Conservation (phyloP, 2,329 filamentous ascomycete species). For the Pseudofabraea citricarpa region DNA sequence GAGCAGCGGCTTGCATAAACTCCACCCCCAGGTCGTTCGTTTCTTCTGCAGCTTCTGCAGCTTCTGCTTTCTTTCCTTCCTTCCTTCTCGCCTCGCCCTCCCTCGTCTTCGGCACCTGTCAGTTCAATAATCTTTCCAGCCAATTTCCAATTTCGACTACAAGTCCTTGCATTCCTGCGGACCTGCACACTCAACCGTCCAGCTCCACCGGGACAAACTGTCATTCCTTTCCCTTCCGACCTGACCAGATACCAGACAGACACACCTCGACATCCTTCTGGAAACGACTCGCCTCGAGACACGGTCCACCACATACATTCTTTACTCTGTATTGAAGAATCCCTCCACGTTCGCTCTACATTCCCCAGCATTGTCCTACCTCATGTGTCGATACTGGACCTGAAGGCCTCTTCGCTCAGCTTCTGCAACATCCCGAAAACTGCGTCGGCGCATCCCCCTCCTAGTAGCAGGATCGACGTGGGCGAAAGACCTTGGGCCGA, state of each 20-base stretch:
- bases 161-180: not conserved
- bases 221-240: not conserved
- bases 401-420: constrained; percentile 13
- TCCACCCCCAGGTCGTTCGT: not conserved
- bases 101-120: too few relatives aligned
- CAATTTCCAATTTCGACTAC: too few relatives aligned
- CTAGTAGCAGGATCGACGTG: constrained; percentile 7
- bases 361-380: not conserved
- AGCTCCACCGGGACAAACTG: not conserved
- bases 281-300: not conserved
- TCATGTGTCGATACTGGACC: constrained; percentile 13
- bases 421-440: constrained; percentile 15
- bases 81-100: not conserved
- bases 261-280: too few relatives aligned
- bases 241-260: not conserved
- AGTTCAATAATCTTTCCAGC: too few relatives aligned
- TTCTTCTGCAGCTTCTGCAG: too few relatives aligned
- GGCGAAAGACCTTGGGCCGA: constrained; percentile 2
- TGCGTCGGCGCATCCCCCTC: constrained; percentile 9
- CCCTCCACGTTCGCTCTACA: not conserved
- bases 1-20: constrained; percentile 1
- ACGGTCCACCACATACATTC: not conserved
- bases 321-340: constrained; percentile 3
- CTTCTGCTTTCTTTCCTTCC: not conserved
- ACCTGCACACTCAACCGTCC: not conserved